Conservation (phyloP, 2,329 filamentous ascomycete species). For the Penicillium sp. region DNA sequence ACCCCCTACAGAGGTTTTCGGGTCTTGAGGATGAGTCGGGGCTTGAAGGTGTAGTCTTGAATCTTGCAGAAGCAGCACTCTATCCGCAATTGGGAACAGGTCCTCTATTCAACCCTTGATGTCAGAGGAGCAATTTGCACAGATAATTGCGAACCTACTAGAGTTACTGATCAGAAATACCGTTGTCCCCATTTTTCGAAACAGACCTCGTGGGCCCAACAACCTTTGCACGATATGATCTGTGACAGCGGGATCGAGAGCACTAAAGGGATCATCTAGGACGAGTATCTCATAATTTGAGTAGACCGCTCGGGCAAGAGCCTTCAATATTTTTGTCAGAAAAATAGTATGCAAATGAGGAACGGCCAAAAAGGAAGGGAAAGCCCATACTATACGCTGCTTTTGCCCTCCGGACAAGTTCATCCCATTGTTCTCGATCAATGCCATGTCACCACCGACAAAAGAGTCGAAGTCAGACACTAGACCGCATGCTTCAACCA, state of each 20-base stretch:
- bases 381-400: not conserved
- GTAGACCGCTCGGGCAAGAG: not conserved
- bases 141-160: not conserved
- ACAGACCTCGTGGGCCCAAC: not conserved
- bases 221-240: not conserved
- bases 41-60: not conserved
- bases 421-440: not conserved
- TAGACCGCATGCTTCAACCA: not conserved
- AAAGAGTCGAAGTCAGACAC: not conserved
- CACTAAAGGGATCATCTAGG: not conserved
- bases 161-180: slow-evolving; percentile 1
- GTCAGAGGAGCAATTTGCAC: not conserved
- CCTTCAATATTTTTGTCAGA: not conserved
- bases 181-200: not conserved
- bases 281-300: not conserved
- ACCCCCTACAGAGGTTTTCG: not conserved
- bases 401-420: not conserved
- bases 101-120: not conserved
- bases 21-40: not conserved
- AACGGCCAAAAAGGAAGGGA: not conserved
- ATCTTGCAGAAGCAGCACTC: not conserved
- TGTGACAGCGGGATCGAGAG: not conserved
- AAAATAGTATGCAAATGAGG: not conserved
- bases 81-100: not conserved
- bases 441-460: not conserved